Evolutionary conservation across 1,284 basidiomycete species (phyloP), one percentile per base, ranked within the genome.

Genomic region (Phlebopus sp.): DNA sequence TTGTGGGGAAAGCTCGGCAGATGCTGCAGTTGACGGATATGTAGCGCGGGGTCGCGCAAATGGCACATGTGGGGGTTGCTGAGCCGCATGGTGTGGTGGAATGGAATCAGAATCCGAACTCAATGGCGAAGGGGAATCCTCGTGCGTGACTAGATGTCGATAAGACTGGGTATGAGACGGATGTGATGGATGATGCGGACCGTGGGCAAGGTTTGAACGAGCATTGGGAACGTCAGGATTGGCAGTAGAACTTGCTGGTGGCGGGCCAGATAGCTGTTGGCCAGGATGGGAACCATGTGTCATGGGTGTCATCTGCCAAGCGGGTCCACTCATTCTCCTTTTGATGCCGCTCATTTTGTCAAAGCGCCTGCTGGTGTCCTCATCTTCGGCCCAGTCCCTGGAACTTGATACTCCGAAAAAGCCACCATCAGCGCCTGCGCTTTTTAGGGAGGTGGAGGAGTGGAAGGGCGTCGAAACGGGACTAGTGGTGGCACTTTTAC

Each of bases 401-500:
- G 50, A 66, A 63, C 55, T 75, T 70, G 74, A 70, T 19, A 73
- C 47, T 39, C 70, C 72, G 55, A 76, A 75, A 56, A 74, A 73
- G 21, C 67, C 64, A 34, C 66, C 61, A 35, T 77, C 75, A 25
- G 65, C 60, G 37, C 6, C 32, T 10, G 46, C 5, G 30, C 44
- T 34, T 52, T 57, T 59, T 10, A 65, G 49, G 27, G 57, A 50
- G 13, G 61, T 45, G 17, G 60, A 48, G 39, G 59, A 56, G 55
- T 68, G 72, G 53, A 69, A 72, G 23, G 76, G 80, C 23, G 76
- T 79, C 42, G 74, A 72, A 44, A 82, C 71, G 1, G 90, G 89
- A 52, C 82, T 85, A 5, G 80, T 82, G 1, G 84, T 84, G 15
- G 85, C 85, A 59, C 83, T 86, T 62, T 84, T 85, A 60, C 71